Base-by-base conservation (phyloP, 495 filamentous ascomycete genomes). In the Entonaema liquescens region DNA sequence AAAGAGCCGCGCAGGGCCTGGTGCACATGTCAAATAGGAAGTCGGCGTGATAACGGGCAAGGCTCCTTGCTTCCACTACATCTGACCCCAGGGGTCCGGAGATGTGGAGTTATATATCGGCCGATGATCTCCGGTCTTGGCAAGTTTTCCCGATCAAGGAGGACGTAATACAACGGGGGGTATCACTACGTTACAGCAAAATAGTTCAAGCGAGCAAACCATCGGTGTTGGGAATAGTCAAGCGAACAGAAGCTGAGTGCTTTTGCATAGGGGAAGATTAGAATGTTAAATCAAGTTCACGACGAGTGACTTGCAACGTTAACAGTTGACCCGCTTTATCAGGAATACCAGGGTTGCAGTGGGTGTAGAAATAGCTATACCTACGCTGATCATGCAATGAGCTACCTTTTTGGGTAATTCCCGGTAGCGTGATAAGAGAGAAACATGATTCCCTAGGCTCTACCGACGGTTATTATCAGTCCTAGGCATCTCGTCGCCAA, bases 301-400 rank as follows among this genome's bases (percentile, higher is more conserved):
- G 47, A 54, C 67, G 29, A 55, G 57, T 70, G 67, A 70, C 61
- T 56, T 65, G 61, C 61, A 65, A 70, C 61, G 56, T 70, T 65
- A 57, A 65, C 56, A 31, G 61, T 61, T 61, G 61, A 60, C 61
- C 55, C 60, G 54, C 42, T 65, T 65, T 59, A 65, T 61, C 55
- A 65, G 61, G 44, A 56, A 65, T 29, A 61, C 31, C 54, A 70
- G 67, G 67, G 67, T 70, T 40, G 67, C 47, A 70, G 19, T 55
- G 21, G n/a, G 47, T 36, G 19, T 47, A 47, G 19, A 47, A 29
- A 5, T 62, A 68, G 42, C 42, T 23, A 47, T 47, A 47, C 21
- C 17, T 47, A 21, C 11, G 42, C 21, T 47, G 42, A 47, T 47
- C 42, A 47, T 47, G 19, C 2, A 47, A 5, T 23, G 42, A 47